A percentile compares a stretch with the other conserved stretches of the same genome.
These are phyloP conservation scores for Saccharomycopsis javanensis DNA, from an alignment of 805 yeast genomes.

Conservation along the genomic window DNA sequence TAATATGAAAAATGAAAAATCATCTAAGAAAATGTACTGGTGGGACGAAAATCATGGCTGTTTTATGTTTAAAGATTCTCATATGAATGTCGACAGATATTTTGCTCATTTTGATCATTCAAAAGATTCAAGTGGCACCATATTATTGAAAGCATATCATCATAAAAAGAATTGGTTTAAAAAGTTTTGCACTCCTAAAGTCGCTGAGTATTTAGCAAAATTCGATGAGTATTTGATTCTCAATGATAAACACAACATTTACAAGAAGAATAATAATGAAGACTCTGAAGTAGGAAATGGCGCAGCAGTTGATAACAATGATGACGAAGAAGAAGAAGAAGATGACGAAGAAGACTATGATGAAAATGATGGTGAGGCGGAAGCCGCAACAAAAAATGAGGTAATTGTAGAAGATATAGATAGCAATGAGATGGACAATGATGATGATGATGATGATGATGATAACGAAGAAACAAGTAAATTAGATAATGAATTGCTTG, in stretches of 20 bases:
- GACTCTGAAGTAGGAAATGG: not conserved
- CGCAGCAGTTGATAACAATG: not conserved
- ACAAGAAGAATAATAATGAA: not conserved
- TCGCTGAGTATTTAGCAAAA: constrained; percentile 11
- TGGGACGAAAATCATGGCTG: constrained; percentile 14
- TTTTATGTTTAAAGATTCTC: constrained; percentile 9
- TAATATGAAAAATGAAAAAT: constrained; percentile 8
- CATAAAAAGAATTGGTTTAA: constrained; percentile 16
- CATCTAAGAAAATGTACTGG: not conserved
- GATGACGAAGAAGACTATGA: constrained; percentile 5
- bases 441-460: not conserved
- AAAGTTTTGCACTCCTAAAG: constrained; percentile 15
- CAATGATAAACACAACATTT: not conserved
- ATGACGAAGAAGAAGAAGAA: constrained; percentile 5
- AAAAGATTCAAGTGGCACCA: not conserved
- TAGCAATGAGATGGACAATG: constrained; percentile 1
- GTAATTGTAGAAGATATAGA: not conserved
- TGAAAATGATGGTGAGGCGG: not conserved
- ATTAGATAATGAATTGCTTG: constrained; percentile 15
- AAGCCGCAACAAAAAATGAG: not conserved
- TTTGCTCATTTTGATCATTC: constrained; percentile 10
- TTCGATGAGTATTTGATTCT: constrained; percentile 9
- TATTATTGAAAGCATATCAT: constrained; percentile 9
- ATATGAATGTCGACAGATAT: constrained; percentile 13
- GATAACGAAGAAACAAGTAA: constrained; percentile 9